Base-by-base conservation (phyloP, 139 green algal species). In the Coccomyxa sp. region DNA sequence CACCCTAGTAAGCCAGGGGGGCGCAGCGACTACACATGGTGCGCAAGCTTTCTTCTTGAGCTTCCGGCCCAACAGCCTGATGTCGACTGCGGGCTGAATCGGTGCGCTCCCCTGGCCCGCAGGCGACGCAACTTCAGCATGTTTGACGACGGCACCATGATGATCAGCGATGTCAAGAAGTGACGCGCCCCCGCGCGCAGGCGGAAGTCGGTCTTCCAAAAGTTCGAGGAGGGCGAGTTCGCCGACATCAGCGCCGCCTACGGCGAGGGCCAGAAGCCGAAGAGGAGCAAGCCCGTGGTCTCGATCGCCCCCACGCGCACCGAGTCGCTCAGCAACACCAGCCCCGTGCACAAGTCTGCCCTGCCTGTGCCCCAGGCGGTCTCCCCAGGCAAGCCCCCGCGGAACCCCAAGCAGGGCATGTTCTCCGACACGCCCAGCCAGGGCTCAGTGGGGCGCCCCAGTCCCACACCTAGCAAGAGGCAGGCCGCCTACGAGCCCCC, bases 171-270 rank as follows among this genome's bases (percentile, higher is more conserved):
- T 31, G 18, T 31, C 18, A 64, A 34, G 64, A 37, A 34, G 14
- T 14, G 18, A 36, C 33, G 35, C 27, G 24, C 2, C 64, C 27
- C n/a, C 29, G 64, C 64, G 7, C n/a, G 64, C 29, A 34, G 64
- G 64, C 64, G 64, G 24, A 71, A 71, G n/a, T 36, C 29, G 29
- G n/a, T 71, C 2, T 71, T 71, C n/a, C 14, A 22, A 22, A 71
- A 71, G n/a, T 71, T 71, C 5, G 64, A 71, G 24, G 64, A 71
- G 10, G 64, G 24, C 7, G 64, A 71, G 64, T 71, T 71, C 64
- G 64, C 27, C 24, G 64, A 71, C 64, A 29, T 71, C 6, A 29
- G 10, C 29, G 7, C 64, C 29, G 29, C 64, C 24, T 71, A 37
- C 7, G 64, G 58, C 24, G 27, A 70, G 58, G 58, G 64, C 64